Conservation (phyloP, 2,329 filamentous ascomycete genomes). For the Sclerotinia minor region DNA sequence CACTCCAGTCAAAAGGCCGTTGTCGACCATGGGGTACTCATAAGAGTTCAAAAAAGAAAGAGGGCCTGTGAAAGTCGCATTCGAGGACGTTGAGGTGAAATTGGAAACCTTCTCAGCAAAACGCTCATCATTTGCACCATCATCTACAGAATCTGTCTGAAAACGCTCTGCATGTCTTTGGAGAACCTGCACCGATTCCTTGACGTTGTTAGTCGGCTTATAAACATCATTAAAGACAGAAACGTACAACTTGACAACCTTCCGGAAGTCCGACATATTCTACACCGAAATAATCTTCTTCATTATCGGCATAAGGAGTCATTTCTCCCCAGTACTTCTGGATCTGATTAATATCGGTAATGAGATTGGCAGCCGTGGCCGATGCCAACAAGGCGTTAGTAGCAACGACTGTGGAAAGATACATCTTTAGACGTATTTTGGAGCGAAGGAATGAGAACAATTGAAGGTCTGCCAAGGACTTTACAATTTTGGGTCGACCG, state of each 20-base stretch:
- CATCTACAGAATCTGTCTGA: slow-evolving; percentile 46
- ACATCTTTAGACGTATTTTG: slow-evolving; percentile 5
- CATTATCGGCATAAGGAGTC: slow-evolving; percentile 50
- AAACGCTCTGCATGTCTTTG: slow-evolving; percentile 58
- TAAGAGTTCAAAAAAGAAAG: slow-evolving; percentile 55
- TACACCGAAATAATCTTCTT: slow-evolving; percentile 50
- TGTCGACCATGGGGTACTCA: slow-evolving; percentile 48
- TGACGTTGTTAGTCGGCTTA: neutral
- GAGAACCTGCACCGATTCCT: slow-evolving; percentile 48
- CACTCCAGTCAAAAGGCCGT: slow-evolving; percentile 48
- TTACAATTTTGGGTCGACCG: neutral
- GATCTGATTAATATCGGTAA: slow-evolving; percentile 41
- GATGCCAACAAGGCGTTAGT: slow-evolving; percentile 14
- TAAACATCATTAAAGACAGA: neutral
- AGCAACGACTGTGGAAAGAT: slow-evolving; percentile 13
- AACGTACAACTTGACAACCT: slow-evolving; percentile 52
- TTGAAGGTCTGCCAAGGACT: neutral
- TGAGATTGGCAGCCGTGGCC: slow-evolving; percentile 26
- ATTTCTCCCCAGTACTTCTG: slow-evolving; percentile 49
- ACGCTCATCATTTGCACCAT: slow-evolving; percentile 50
- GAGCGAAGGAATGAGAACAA: neutral
- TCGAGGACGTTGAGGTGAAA: slow-evolving; percentile 45
- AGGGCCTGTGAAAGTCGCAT: slow-evolving; percentile 47
- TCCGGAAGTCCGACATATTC: slow-evolving; percentile 49
- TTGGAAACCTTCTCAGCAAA: slow-evolving; percentile 53